These are phyloP conservation scores for Pichia insulana DNA, from an alignment of 805 yeast species.

Conservation along the genomic window DNA sequence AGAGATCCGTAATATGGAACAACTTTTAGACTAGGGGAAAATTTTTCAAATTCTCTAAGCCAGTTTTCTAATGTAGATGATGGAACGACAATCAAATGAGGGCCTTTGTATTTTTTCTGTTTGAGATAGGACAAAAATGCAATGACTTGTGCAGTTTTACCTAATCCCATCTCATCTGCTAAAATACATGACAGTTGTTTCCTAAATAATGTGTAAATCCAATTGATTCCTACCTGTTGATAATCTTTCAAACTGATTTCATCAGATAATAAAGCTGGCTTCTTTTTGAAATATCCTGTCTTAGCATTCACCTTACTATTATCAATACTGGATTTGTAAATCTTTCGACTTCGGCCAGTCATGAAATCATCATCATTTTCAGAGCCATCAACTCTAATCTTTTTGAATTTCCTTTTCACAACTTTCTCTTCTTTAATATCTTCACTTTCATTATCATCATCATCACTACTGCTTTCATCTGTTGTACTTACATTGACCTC, in stretches of 20 bases:
- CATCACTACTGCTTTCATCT: constrained; percentile 19
- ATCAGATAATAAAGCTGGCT: constrained; percentile 59
- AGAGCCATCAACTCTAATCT: constrained; percentile 32
- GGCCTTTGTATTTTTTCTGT: constrained; percentile 52
- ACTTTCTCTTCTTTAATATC: constrained; percentile 28
- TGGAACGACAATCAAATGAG: constrained; percentile 92
- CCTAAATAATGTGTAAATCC: constrained; percentile 77
- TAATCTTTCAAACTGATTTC: constrained; percentile 71
- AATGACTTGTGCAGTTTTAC: constrained; percentile 95
- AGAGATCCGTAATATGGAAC: constrained; percentile 93
- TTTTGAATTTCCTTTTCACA: constrained; percentile 27
- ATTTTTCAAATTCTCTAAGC: constrained; percentile 87
- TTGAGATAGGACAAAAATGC: constrained; percentile 82
- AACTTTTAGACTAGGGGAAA: constrained; percentile 72
- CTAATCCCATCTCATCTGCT: constrained; percentile 98
- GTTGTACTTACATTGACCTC: constrained; percentile 31
- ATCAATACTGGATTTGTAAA: constrained; percentile 25
- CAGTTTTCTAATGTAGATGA: constrained; percentile 95
- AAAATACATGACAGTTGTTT: constrained; percentile 80
- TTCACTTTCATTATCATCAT: constrained; percentile 20
- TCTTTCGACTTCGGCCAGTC: constrained; percentile 13
- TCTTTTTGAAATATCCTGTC: constrained; percentile 46
- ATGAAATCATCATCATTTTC: constrained; percentile 26
- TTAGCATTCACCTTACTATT: constrained; percentile 12
- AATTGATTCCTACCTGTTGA: constrained; percentile 95